These are phyloP conservation scores for Botrytis medusae DNA, from an alignment of 2,329 filamentous ascomycete species.

Conservation along the genomic window DNA sequence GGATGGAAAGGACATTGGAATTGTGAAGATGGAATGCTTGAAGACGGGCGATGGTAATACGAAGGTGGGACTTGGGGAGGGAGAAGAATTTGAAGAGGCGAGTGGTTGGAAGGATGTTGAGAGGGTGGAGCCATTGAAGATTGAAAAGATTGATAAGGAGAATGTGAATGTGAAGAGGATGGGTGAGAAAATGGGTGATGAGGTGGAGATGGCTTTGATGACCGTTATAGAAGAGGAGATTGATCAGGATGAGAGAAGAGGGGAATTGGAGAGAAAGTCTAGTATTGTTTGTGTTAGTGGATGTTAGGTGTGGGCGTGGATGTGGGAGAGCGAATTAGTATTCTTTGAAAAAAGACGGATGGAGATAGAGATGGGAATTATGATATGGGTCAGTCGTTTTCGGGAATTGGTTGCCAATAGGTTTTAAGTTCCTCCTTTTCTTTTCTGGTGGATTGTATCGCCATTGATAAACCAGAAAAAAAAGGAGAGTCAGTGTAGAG, in stretches of 20 bases:
- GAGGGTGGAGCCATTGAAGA: background rate
- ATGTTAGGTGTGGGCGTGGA: background rate
- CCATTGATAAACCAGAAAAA: background rate
- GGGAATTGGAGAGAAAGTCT: background rate
- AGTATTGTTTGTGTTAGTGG: conserved; percentile 10
- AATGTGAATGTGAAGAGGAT: background rate
- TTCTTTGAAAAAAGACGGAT: background rate
- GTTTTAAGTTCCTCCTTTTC: background rate
- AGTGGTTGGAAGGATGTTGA: background rate
- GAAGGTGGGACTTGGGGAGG: background rate
- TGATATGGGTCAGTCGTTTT: background rate
- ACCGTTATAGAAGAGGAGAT: background rate
- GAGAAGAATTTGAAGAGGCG: background rate
- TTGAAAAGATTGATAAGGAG: conserved; percentile 1
- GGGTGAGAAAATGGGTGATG: background rate
- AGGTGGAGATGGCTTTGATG: background rate
- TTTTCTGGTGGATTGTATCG: background rate
- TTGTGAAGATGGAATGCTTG: background rate
- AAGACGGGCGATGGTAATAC: background rate
- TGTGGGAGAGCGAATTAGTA: background rate
- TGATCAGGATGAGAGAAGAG: background rate
- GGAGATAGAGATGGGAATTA: background rate
- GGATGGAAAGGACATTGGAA: background rate
- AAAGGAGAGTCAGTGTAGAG: background rate
- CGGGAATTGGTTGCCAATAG: no score